Evolutionary conservation across 1,284 basidiomycete species (phyloP).

Genomic region (Ceratobasidium theobromae): DNA sequence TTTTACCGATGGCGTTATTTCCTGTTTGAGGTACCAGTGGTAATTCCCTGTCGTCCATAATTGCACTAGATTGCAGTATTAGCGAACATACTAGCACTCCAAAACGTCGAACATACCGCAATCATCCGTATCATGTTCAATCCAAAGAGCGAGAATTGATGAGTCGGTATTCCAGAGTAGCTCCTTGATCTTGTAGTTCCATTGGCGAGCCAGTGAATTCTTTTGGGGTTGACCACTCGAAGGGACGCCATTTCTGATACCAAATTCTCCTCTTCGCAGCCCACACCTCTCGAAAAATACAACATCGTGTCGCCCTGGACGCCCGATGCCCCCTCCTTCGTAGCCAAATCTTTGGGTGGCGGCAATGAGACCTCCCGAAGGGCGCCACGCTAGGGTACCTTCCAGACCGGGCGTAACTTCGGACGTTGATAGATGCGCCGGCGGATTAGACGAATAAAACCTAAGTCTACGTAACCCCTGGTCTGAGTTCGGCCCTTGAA

Average conservation of each 20-base stretch:
- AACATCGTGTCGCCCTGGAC: conserved; percentile 75
- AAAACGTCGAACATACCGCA: conserved; percentile 53
- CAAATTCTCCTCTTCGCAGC: conserved; percentile 87
- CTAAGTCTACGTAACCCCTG: conserved; percentile 1
- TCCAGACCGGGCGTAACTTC: conserved; percentile 84
- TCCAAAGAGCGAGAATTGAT: conserved; percentile 81
- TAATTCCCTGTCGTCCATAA: conserved; percentile 96
- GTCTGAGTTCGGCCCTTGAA: neutral
- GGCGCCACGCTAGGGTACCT: conserved; percentile 81
- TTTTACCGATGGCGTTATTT: conserved; percentile 58
- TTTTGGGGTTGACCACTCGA: neutral
- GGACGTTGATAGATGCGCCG: conserved; percentile 78
- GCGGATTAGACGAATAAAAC: conserved; percentile 55
- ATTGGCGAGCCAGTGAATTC: conserved; percentile 41
- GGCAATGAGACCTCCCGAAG: conserved; percentile 85
- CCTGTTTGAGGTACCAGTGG: conserved; percentile 95
- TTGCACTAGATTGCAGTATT: conserved; percentile 61
- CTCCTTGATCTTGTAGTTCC: conserved; percentile 72
- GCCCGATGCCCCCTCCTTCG: conserved; percentile 67
- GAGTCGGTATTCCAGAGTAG: conserved; percentile 90
- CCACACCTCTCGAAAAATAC: conserved; percentile 98
- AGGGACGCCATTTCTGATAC: conserved; percentile 54
- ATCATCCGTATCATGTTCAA: conserved; percentile 68
- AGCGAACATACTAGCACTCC: neutral
- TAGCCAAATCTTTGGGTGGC: conserved; percentile 80